Percentiles rank a stretch among this genome's conserved stretches.
phyloP scores from a whole-genome alignment of 192 early-diverging fungal species.

The Funneliformis mosseae region DNA sequence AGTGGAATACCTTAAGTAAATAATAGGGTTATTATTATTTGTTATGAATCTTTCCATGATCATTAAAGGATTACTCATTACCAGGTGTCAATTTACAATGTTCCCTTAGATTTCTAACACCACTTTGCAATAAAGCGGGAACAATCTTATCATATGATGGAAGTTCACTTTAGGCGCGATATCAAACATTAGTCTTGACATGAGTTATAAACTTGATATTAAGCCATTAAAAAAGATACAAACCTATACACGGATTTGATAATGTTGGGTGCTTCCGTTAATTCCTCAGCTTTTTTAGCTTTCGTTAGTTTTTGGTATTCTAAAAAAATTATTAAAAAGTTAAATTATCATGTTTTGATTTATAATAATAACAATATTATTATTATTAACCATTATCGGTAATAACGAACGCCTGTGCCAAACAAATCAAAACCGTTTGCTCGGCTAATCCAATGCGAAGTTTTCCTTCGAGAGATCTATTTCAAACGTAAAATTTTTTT shows the following conservation, averaged over 20 bases:
- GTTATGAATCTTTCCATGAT: background rate
- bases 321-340: constrained; percentile 2
- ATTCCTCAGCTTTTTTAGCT: constrained; percentile 35
- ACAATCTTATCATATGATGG: constrained; percentile 93
- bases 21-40: background rate
- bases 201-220: background rate
- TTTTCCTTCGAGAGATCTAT: constrained; percentile 87
- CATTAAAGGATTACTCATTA: constrained; percentile 29
- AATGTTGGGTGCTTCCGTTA: constrained; percentile 52
- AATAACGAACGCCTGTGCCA: constrained; percentile 83
- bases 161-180: constrained; percentile 66
- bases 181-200: background rate
- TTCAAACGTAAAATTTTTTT: background rate
- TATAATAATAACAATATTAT: background rate
- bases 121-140: constrained; percentile 78
- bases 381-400: constrained; percentile 50
- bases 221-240: background rate
- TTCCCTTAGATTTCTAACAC: constrained; percentile 65
- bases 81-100: constrained; percentile 92
- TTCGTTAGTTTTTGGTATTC: constrained; percentile 44
- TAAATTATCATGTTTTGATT: background rate
- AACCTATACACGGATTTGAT: constrained; percentile 60
- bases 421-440: constrained; percentile 82
- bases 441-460: constrained; percentile 96
- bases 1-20: constrained; percentile 80